Percentiles rank a stretch among this genome's conserved stretches.
Evolutionary conservation across 345 rosid genomes (phyloP).

Genomic region (Bretschneidera sinensis): DNA sequence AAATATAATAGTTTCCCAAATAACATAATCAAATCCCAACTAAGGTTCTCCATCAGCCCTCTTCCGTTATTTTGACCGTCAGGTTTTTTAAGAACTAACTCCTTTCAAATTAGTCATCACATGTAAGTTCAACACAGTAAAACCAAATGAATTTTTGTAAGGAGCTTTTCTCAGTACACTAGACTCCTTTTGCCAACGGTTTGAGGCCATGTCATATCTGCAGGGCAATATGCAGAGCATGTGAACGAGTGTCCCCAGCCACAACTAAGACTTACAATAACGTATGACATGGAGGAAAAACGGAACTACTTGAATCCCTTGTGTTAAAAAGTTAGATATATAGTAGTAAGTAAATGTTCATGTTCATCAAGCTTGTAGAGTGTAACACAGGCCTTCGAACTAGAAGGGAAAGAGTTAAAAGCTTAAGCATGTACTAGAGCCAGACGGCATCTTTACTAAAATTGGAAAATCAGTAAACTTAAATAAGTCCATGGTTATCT

Average conservation of each 20-base stretch:
- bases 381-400: no score
- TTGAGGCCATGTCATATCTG: slow-evolving; percentile 62
- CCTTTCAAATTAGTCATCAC: slow-evolving; percentile 53
- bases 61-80: slow-evolving; percentile 40
- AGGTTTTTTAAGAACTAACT: slow-evolving; percentile 35
- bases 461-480: no score
- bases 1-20: no score
- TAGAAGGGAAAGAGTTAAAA: no score
- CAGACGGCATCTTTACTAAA: no score
- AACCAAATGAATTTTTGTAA: slow-evolving; percentile 45
- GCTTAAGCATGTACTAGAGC: no score
- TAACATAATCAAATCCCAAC: no score
- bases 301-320: neutral
- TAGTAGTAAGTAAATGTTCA: no score
- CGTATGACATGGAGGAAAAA: neutral
- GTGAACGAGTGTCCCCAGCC: neutral
- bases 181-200: slow-evolving; percentile 64
- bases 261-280: neutral
- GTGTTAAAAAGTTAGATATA: no score
- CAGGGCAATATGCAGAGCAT: neutral
- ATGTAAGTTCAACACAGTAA: slow-evolving; percentile 52
- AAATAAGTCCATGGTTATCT: no score
- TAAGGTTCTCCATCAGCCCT: no score
- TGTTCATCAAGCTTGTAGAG: no score
- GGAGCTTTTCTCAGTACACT: slow-evolving; percentile 51